These are phyloP conservation scores for Tricholoma sp. DNA, from an alignment of 768 basidiomycete species.

Conservation along the genomic window DNA sequence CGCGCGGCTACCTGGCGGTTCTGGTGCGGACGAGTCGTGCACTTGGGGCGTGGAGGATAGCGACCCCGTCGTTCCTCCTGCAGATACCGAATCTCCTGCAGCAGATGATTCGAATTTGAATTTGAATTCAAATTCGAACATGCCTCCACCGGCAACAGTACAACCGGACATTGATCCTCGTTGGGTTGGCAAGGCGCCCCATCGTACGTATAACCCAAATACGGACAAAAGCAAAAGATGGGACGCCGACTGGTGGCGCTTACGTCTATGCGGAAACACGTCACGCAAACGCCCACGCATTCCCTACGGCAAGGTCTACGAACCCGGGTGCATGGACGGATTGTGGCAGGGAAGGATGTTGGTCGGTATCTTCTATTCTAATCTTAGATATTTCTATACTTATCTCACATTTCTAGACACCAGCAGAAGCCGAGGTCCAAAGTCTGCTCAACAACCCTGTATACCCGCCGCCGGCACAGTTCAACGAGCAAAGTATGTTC, in stretches of 20 bases:
- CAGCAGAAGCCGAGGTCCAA: slow-evolving; percentile 12
- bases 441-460: slow-evolving; percentile 9
- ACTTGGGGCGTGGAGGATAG: slow-evolving; percentile 1
- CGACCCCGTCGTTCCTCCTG: background rate
- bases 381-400: background rate
- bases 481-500: slow-evolving; percentile 28
- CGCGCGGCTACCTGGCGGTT: slow-evolving; percentile 21
- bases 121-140: no score
- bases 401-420: slow-evolving; percentile 17
- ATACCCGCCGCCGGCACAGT: slow-evolving; percentile 18
- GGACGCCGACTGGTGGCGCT: slow-evolving; percentile 52
- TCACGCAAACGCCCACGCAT: slow-evolving; percentile 4
- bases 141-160: background rate
- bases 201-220: background rate
- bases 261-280: slow-evolving; percentile 34
- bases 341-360: slow-evolving; percentile 56
- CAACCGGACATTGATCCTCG: background rate
- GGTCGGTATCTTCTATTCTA: slow-evolving; percentile 29
- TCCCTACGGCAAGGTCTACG: slow-evolving; percentile 27
- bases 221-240: slow-evolving; percentile 29
- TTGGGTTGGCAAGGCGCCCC: slow-evolving; percentile 18
- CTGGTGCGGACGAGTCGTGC: background rate
- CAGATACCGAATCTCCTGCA: no score
- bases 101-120: no score
- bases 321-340: slow-evolving; percentile 43